A percentile compares a stretch with the other conserved stretches of the same genome.
These are phyloP conservation scores for Beauveria brongniartii DNA, from an alignment of 2,329 filamentous ascomycete genomes.

Conservation along the genomic window DNA sequence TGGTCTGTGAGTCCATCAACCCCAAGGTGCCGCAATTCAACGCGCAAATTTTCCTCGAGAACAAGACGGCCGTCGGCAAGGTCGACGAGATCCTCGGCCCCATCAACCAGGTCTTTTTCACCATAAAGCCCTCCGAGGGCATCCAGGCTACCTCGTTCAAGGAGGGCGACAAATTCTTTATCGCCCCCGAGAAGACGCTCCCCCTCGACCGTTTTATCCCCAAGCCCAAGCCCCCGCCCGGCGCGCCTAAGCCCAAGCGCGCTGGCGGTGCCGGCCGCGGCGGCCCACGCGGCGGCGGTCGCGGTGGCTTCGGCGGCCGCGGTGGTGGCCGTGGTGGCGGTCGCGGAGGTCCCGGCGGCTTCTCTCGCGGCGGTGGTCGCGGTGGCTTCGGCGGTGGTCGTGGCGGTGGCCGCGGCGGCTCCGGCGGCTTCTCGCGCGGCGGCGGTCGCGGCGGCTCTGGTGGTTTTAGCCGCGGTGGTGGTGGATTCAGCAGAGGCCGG, in stretches of 20 bases:
- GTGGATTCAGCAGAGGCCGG: slow-evolving; percentile 24
- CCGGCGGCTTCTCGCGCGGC: slow-evolving; percentile 12
- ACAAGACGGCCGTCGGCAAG: slow-evolving; percentile 94
- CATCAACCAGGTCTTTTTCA: slow-evolving; percentile 97
- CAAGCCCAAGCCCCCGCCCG: slow-evolving; percentile 71
- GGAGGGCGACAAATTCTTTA: slow-evolving; percentile 94
- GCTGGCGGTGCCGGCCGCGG: slow-evolving; percentile 29
- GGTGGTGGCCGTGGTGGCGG: slow-evolving; percentile 18
- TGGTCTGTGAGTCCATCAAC: slow-evolving; percentile 94
- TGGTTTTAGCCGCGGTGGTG: slow-evolving; percentile 20
- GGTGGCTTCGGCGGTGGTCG: slow-evolving; percentile 14
- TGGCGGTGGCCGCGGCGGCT: slow-evolving; percentile 13
- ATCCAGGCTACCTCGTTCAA: slow-evolving; percentile 95
- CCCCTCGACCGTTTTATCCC: slow-evolving; percentile 94
- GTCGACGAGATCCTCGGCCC: slow-evolving; percentile 97
- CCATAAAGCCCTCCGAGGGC: slow-evolving; percentile 92
- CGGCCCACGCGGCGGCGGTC: slow-evolving; percentile 15
- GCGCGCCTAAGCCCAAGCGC: slow-evolving; percentile 54
- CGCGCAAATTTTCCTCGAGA: slow-evolving; percentile 96
- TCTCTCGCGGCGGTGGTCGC: slow-evolving; percentile 13
- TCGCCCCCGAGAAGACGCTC: slow-evolving; percentile 86
- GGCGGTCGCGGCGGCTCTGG: slow-evolving; percentile 7
- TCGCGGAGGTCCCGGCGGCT: slow-evolving; percentile 15
- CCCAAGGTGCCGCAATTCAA: slow-evolving; percentile 98
- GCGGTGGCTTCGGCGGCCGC: slow-evolving; percentile 18